A percentile compares a stretch with the other conserved stretches of the same genome.
These are phyloP conservation scores for Leccinum disarticulatum DNA, from an alignment of 768 basidiomycete species.

Conservation along the genomic window DNA sequence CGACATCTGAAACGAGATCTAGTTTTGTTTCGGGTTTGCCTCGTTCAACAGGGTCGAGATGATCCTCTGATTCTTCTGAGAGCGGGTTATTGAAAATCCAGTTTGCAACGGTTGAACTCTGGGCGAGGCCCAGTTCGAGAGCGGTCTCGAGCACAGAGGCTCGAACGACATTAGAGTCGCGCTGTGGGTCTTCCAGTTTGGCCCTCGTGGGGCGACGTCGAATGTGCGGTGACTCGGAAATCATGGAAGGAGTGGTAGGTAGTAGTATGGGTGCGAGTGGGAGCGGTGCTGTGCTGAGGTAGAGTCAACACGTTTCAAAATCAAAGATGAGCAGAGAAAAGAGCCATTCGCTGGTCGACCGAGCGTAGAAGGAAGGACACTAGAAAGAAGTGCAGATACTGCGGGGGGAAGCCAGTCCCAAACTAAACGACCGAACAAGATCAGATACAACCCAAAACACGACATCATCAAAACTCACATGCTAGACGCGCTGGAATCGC, in stretches of 20 bases:
- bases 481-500: slow-evolving; percentile 5
- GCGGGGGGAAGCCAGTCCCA: slow-evolving; percentile 22
- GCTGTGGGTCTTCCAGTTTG: slow-evolving; percentile 21
- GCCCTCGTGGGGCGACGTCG: slow-evolving; percentile 31
- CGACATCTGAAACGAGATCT: slow-evolving; percentile 17
- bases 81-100: slow-evolving; percentile 72
- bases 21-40: not conserved
- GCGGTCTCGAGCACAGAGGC: slow-evolving; percentile 77
- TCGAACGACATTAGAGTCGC: slow-evolving; percentile 59
- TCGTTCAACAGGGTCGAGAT: slow-evolving; percentile 6
- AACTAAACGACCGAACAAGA: not conserved
- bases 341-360: slow-evolving; percentile 24
- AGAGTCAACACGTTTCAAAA: slow-evolving; percentile 8
- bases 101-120: slow-evolving; percentile 57
- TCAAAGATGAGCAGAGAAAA: slow-evolving; percentile 17
- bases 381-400: slow-evolving; percentile 5
- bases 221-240: slow-evolving; percentile 16
- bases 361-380: not conserved
- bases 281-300: not conserved
- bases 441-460: not conserved
- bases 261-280: slow-evolving; percentile 2
- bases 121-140: slow-evolving; percentile 62
- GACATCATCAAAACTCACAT: slow-evolving; percentile 9
- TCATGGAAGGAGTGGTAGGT: slow-evolving; percentile 24
- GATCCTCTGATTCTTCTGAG: slow-evolving; percentile 57